Conservation (phyloP, 306 rosid species). For the Argentina anserina region DNA sequence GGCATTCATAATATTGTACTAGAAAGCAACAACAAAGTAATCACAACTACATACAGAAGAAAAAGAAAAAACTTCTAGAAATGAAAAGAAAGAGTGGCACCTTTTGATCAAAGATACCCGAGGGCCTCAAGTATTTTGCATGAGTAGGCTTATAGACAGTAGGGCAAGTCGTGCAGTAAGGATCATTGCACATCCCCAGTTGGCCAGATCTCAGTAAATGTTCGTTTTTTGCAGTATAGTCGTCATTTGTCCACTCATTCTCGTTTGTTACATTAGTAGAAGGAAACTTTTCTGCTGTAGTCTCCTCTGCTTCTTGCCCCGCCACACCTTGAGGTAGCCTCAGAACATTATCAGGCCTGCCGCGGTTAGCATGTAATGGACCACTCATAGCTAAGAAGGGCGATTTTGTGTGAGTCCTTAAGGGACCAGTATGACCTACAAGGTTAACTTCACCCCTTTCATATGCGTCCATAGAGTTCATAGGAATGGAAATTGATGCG, state of each 20-base stretch:
- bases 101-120: slow-evolving; percentile 49
- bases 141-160: slow-evolving; percentile 48
- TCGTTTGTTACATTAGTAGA: slow-evolving; percentile 19
- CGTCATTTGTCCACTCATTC: slow-evolving; percentile 36
- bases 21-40: slow-evolving; percentile 8
- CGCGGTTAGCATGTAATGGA: slow-evolving; percentile 36
- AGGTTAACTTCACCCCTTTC: slow-evolving; percentile 45
- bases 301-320: slow-evolving; percentile 33
- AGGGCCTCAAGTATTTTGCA: slow-evolving; percentile 34
- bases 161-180: slow-evolving; percentile 90
- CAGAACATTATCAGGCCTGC: slow-evolving; percentile 33
- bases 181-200: slow-evolving; percentile 87
- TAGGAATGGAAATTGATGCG: slow-evolving; percentile 58
- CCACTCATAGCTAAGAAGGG: slow-evolving; percentile 66
- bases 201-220: slow-evolving; percentile 83
- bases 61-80: not conserved
- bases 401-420: slow-evolving; percentile 42
- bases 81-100: slow-evolving; percentile 34
- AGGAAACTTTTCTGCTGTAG: slow-evolving; percentile 34
- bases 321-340: slow-evolving; percentile 21
- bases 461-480: slow-evolving; percentile 39
- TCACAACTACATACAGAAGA: not conserved
- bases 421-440: slow-evolving; percentile 78
- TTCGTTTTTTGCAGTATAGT: slow-evolving; percentile 45
- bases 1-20: not conserved